Percentiles rank a stretch among this genome's conserved stretches.
phyloP scores from a whole-genome alignment of 805 yeast genomes.

The Candida awuae region DNA sequence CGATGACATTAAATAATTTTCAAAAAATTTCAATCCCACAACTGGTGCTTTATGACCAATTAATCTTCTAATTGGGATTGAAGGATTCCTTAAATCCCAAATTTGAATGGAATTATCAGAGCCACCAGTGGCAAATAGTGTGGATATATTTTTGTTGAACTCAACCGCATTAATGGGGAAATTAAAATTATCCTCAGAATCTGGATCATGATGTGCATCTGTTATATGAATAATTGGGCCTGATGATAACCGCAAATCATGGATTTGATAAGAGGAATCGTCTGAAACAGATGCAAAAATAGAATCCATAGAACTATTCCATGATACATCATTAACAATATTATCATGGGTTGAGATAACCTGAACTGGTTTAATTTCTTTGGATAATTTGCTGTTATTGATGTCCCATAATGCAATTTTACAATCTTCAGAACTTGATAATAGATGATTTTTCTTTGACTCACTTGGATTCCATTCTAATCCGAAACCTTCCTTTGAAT shows the following conservation, averaged over 20 bases:
- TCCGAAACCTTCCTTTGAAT: slow-evolving; percentile 60
- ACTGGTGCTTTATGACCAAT: slow-evolving; percentile 59
- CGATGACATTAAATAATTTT: slow-evolving; percentile 44
- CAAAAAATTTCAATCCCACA: slow-evolving; percentile 45
- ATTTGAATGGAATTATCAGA: slow-evolving; percentile 65
- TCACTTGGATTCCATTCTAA: slow-evolving; percentile 52
- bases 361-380: slow-evolving; percentile 35
- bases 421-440: slow-evolving; percentile 61
- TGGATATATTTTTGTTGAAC: slow-evolving; percentile 49
- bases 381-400: slow-evolving; percentile 14
- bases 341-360: slow-evolving; percentile 45
- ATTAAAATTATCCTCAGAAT: slow-evolving; percentile 9
- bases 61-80: slow-evolving; percentile 51
- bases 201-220: slow-evolving; percentile 47
- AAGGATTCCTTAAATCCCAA: slow-evolving; percentile 66
- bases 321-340: slow-evolving; percentile 59
- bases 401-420: slow-evolving; percentile 68
- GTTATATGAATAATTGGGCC: slow-evolving; percentile 38
- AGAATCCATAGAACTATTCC: slow-evolving; percentile 37
- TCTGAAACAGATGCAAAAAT: slow-evolving; percentile 68
- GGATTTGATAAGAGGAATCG: slow-evolving; percentile 52
- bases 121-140: slow-evolving; percentile 67
- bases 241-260: slow-evolving; percentile 41
- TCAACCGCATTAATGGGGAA: slow-evolving; percentile 50
- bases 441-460: slow-evolving; percentile 33